A percentile compares a stretch with the other conserved stretches of the same genome.
These are phyloP conservation scores for Cryphonectria radicalis DNA, from an alignment of 2,329 filamentous ascomycete genomes.

Conservation along the genomic window DNA sequence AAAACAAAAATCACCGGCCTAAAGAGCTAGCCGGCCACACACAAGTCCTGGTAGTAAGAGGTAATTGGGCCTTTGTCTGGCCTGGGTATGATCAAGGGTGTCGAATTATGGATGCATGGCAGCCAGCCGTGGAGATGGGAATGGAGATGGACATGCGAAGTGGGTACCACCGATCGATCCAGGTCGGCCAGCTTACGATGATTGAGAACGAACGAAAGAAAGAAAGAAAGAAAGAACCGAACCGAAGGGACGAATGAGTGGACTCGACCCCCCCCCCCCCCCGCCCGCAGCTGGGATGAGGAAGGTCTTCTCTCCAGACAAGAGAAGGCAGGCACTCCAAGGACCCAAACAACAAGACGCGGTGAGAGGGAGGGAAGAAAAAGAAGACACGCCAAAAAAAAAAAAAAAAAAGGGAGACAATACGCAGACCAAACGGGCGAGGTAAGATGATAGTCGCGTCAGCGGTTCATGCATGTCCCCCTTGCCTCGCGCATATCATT, in stretches of 20 bases:
- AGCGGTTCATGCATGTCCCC: slow-evolving; percentile 7
- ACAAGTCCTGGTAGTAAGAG: not conserved
- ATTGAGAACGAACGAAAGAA: not conserved
- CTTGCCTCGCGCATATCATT: not conserved
- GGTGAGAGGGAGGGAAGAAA: not conserved
- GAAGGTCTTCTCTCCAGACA: not conserved
- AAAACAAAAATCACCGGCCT: not conserved
- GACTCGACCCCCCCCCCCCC: not conserved
- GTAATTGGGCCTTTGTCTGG: not conserved
- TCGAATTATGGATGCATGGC: not conserved
- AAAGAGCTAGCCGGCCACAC: slow-evolving; percentile 1
- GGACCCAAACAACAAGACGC: not conserved
- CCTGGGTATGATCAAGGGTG: slow-evolving; percentile 1
- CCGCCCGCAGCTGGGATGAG: slow-evolving; percentile 5
- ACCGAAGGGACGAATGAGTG: slow-evolving; percentile 9
- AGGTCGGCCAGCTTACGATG: slow-evolving; percentile 1
- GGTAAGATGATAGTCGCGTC: slow-evolving; percentile 19
- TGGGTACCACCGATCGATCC: slow-evolving; percentile 12
- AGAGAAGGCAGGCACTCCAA: not conserved
- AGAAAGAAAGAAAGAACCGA: not conserved
- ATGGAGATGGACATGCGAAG: slow-evolving; percentile 10
- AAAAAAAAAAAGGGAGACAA: not conserved
- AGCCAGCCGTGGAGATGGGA: not conserved
- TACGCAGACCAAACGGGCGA: not conserved
- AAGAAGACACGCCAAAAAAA: not conserved